Evolutionary conservation across 495 filamentous ascomycete genomes (phyloP).

Genomic region (Penicillium atrosanguineum): DNA sequence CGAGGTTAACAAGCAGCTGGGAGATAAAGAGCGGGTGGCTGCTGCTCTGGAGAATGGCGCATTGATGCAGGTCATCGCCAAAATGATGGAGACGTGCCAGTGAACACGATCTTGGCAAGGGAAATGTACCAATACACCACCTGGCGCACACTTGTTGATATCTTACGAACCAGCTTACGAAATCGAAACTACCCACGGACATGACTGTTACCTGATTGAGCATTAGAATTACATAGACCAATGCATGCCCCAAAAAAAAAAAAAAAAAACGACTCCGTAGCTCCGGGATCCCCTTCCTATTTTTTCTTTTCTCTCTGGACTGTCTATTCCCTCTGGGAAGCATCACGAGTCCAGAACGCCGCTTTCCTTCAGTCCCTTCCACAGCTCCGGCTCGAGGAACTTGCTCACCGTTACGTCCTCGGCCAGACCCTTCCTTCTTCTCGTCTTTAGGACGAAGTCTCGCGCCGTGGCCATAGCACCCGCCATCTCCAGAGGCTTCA

Average conservation of each 20-base stretch:
- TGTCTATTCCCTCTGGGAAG: not conserved
- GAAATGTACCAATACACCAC: not conserved
- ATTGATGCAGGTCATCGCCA: conserved; percentile 79
- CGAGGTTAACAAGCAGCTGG: conserved; percentile 92
- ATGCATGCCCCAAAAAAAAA: conserved; percentile 2
- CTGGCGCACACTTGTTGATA: not conserved
- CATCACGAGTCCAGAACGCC: conserved; percentile 74
- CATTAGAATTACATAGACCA: conserved; percentile 19
- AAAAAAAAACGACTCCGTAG: conserved; percentile 10
- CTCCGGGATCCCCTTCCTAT: conserved; percentile 3
- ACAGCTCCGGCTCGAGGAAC: conserved; percentile 92
- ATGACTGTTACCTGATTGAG: conserved; percentile 11
- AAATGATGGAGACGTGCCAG: conserved; percentile 86
- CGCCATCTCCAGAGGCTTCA: conserved; percentile 84
- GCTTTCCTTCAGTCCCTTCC: conserved; percentile 81
- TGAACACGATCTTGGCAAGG: conserved; percentile 15
- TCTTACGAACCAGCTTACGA: not conserved
- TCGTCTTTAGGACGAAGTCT: conserved; percentile 95
- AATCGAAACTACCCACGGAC: not conserved
- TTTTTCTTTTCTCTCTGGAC: not conserved
- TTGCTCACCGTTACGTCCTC: conserved; percentile 95
- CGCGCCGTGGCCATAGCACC: conserved; percentile 81
- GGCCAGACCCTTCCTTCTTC: conserved; percentile 86
- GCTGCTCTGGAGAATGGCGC: conserved; percentile 93
- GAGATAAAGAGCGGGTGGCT: conserved; percentile 93